Evolutionary conservation across 2,329 filamentous ascomycete genomes (phyloP).

Genomic region (Ceratocystis papillata): DNA sequence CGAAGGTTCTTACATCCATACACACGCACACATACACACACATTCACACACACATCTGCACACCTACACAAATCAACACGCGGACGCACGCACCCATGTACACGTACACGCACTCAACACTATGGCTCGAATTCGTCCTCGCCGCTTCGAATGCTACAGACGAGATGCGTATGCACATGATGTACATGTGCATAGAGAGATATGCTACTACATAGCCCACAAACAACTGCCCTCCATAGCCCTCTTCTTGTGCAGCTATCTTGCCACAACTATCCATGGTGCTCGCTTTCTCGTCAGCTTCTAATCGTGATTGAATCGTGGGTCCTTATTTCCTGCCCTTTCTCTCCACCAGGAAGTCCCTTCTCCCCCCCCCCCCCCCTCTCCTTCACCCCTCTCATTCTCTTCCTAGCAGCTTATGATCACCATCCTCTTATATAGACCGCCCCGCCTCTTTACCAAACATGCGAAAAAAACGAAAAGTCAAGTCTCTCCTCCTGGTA

Average conservation of each 20-base stretch:
- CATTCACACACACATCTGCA: not conserved
- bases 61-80: not conserved
- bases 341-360: not conserved
- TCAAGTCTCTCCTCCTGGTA: not conserved
- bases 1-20: not conserved
- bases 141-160: no score
- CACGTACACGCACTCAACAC: not conserved
- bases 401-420: not conserved
- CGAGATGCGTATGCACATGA: not conserved
- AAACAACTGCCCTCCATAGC: not conserved
- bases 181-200: not conserved
- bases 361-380: not conserved
- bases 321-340: no score
- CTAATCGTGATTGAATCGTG: not conserved
- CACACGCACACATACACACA: not conserved
- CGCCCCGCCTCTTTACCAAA: constrained; percentile 7
- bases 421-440: not conserved
- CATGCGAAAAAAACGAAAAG: not conserved
- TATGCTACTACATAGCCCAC: not conserved
- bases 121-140: no score
- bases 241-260: not conserved
- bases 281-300: not conserved
- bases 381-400: not conserved
- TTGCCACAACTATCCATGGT: not conserved
- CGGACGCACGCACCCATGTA: not conserved